phyloP scores from a whole-genome alignment of 2,329 filamentous ascomycete genomes.

The Myriangium duriaei region DNA sequence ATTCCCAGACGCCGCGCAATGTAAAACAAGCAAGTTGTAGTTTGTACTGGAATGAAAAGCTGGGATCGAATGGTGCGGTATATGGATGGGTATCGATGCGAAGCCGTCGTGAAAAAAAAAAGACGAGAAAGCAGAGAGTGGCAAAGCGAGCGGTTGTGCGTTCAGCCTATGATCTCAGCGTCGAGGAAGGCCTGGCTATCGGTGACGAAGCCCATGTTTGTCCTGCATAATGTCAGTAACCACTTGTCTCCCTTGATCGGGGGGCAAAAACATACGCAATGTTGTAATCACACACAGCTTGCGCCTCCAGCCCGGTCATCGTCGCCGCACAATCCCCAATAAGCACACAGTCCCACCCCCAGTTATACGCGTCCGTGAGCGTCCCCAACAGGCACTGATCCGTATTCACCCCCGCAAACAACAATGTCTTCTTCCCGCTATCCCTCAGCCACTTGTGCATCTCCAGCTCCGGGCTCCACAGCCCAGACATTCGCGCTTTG shows the following conservation, averaged over 20 bases:
- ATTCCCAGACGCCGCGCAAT: too few relatives aligned
- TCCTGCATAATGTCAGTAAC: constrained; percentile 13
- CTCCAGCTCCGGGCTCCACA: constrained; percentile 29
- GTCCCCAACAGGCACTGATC: constrained; percentile 32
- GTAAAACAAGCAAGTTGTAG: too few relatives aligned
- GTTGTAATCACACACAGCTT: constrained; percentile 29
- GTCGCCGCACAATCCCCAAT: constrained; percentile 30
- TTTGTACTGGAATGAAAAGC: too few relatives aligned
- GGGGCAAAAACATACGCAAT: constrained; percentile 16
- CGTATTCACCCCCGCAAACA: constrained; percentile 32
- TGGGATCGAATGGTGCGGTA: too few relatives aligned
- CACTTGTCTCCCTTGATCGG: not conserved
- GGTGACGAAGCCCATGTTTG: constrained; percentile 32
- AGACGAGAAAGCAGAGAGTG: not conserved
- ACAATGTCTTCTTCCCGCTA: constrained; percentile 29
- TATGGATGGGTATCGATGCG: not conserved
- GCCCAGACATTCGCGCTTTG: constrained; percentile 30
- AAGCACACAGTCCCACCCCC: constrained; percentile 31
- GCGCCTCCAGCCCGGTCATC: constrained; percentile 28
- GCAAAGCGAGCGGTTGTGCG: too few relatives aligned
- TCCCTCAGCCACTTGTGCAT: constrained; percentile 29
- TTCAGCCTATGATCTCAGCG: constrained; percentile 13
- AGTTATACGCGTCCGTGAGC: constrained; percentile 30
- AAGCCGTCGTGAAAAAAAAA: not conserved
- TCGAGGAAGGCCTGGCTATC: constrained; percentile 24